Evolutionary conservation across 2,329 filamentous ascomycete genomes (phyloP).

Genomic region (Hypomyces perniciosus): DNA sequence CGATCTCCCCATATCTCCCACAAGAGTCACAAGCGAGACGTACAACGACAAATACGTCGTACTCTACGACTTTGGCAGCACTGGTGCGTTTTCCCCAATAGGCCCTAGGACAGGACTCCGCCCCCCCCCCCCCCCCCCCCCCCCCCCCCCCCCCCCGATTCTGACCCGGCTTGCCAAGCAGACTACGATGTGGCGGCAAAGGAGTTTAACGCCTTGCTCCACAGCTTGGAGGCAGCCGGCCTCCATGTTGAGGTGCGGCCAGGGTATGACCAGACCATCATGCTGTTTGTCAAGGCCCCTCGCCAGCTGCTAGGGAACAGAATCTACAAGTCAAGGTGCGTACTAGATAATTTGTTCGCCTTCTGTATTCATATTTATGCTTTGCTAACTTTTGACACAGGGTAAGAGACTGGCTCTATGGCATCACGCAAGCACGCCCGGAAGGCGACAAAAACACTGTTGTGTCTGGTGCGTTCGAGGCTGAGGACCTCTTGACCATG

Average conservation of each 20-base stretch:
- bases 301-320: conserved; percentile 57
- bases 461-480: conserved; percentile 47
- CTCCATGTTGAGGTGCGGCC: conserved; percentile 66
- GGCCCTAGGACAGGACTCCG: neutral
- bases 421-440: conserved; percentile 59
- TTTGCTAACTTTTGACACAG: conserved; percentile 31
- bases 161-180: conserved; percentile 12
- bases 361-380: neutral
- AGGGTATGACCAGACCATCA: conserved; percentile 59
- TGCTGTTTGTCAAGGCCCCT: conserved; percentile 62
- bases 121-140: no score
- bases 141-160: neutral
- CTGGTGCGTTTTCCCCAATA: conserved; percentile 22
- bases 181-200: conserved; percentile 29
- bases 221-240: conserved; percentile 55
- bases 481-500: conserved; percentile 65
- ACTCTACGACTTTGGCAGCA: conserved; percentile 30
- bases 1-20: conserved; percentile 3
- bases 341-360: neutral
- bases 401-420: conserved; percentile 70
- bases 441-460: conserved; percentile 46
- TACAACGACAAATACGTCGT: conserved; percentile 38
- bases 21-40: conserved; percentile 1
- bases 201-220: conserved; percentile 42
- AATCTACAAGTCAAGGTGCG: conserved; percentile 60